Conservation (phyloP, 2,329 filamentous ascomycete species). For the Microcera coccophila region DNA sequence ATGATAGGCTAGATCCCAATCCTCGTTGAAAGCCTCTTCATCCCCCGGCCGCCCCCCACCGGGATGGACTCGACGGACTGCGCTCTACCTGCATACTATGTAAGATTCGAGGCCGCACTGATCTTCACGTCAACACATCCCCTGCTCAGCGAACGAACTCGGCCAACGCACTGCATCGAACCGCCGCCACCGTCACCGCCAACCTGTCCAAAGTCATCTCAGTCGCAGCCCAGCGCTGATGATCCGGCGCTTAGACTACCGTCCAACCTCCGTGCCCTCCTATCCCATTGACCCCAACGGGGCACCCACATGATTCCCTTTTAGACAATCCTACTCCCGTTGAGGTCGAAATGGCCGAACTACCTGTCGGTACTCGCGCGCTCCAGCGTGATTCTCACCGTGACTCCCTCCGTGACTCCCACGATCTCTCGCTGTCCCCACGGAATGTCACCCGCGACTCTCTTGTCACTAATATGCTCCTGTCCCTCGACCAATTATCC, state of each 20-base stretch:
- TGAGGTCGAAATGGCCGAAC: slow-evolving; percentile 28
- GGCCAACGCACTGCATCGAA: neutral
- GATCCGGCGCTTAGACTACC: slow-evolving; percentile 26
- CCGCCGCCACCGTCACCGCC: slow-evolving; percentile 17
- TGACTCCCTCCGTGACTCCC: slow-evolving; percentile 57
- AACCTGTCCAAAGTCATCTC: slow-evolving; percentile 7
- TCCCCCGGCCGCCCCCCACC: slow-evolving; percentile 2
- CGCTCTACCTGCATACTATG: slow-evolving; percentile 17
- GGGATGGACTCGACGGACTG: slow-evolving; percentile 20
- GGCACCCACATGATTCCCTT: slow-evolving; percentile 27
- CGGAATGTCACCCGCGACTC: slow-evolving; percentile 79
- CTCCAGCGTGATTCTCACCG: slow-evolving; percentile 1
- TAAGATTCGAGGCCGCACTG: slow-evolving; percentile 22
- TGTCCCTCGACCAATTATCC: slow-evolving; percentile 83
- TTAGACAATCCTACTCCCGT: slow-evolving; percentile 29
- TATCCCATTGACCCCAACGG: neutral
- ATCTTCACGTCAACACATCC: slow-evolving; percentile 26
- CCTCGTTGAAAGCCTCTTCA: slow-evolving; percentile 10
- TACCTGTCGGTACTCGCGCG: slow-evolving; percentile 10
- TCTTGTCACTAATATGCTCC: slow-evolving; percentile 90
- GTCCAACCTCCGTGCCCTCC: slow-evolving; percentile 4
- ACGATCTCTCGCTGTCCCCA: slow-evolving; percentile 79
- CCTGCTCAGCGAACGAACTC: slow-evolving; percentile 15
- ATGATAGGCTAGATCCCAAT: slow-evolving; percentile 1
- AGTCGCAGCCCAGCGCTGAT: slow-evolving; percentile 13